phyloP scores from a whole-genome alignment of 1,139 yeast species.

The Debaryomycetaceae sp. region DNA sequence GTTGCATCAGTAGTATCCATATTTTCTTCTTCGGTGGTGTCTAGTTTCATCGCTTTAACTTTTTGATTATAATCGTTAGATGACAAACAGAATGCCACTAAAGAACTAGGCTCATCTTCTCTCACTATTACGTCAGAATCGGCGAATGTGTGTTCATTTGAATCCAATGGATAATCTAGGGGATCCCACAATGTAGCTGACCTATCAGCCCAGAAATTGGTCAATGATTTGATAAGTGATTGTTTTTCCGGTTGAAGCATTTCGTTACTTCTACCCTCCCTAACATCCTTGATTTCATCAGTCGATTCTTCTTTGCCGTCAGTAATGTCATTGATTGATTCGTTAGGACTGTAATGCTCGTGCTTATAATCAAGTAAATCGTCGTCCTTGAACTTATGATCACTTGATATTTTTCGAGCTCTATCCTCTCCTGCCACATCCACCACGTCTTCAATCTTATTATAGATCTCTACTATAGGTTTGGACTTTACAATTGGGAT shows the following conservation, averaged over 20 bases:
- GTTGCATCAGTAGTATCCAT: conserved; percentile 19
- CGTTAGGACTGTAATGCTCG: not conserved
- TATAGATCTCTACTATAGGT: conserved; percentile 90
- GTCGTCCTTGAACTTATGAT: not conserved
- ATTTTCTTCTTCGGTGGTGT: conserved; percentile 7
- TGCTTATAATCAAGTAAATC: not conserved
- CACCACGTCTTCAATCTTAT: conserved; percentile 87
- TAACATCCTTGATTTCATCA: conserved; percentile 8
- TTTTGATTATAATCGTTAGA: conserved; percentile 78
- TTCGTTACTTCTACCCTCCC: conserved; percentile 12
- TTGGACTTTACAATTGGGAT: conserved; percentile 71
- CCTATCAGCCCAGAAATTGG: conserved; percentile 96
- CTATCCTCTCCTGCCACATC: conserved; percentile 27
- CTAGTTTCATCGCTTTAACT: conserved; percentile 39
- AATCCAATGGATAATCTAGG: conserved; percentile 72
- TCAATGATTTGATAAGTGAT: conserved; percentile 75
- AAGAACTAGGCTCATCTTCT: conserved; percentile 95
- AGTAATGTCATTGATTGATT: not conserved
- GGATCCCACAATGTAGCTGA: conserved; percentile 97
- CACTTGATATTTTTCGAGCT: conserved; percentile 2
- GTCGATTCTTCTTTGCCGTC: not conserved
- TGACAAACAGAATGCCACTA: conserved; percentile 88
- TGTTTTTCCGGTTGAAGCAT: conserved; percentile 59
- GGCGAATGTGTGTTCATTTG: conserved; percentile 87
- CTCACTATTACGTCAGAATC: conserved; percentile 92